Conservation (phyloP, 2,329 filamentous ascomycete species). For the Chrysoporthe deuterocubensis region DNA sequence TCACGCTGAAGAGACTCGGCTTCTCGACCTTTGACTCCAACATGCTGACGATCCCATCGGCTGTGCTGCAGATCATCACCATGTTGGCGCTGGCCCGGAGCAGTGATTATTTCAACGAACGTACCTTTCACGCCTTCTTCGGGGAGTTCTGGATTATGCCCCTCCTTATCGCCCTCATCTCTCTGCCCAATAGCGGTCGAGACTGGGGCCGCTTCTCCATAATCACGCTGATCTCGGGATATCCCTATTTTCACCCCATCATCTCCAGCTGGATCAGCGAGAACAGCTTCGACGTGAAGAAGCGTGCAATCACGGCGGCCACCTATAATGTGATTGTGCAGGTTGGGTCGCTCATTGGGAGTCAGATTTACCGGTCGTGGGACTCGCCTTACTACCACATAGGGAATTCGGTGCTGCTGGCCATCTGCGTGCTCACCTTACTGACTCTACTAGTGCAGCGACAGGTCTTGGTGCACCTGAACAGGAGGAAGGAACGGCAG, state of each 20-base stretch:
- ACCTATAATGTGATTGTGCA: conserved; percentile 55
- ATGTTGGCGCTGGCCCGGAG: conserved; percentile 58
- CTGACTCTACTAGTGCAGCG: conserved; percentile 55
- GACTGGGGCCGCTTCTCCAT: conserved; percentile 58
- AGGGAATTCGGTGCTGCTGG: conserved; percentile 62
- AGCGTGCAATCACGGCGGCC: conserved; percentile 51
- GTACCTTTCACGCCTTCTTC: conserved; percentile 56
- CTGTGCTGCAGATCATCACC: conserved; percentile 59
- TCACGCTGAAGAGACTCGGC: conserved; percentile 59
- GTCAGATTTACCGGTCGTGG: conserved; percentile 54
- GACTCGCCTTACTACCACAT: conserved; percentile 61
- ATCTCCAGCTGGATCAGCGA: conserved; percentile 55
- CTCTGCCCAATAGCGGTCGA: conserved; percentile 50
- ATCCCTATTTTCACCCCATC: conserved; percentile 63
- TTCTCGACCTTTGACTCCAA: conserved; percentile 65
- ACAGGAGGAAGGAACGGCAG: conserved; percentile 50
- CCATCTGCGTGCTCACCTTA: conserved; percentile 53
- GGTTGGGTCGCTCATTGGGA: conserved; percentile 47
- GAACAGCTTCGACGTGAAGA: conserved; percentile 55
- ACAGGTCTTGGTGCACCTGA: conserved; percentile 47
- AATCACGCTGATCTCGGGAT: conserved; percentile 55
- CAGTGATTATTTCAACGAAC: conserved; percentile 59
- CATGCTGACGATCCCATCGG: conserved; percentile 64
- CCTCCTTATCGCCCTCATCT: conserved; percentile 54
- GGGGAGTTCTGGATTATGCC: conserved; percentile 58